Percentiles rank a stretch among this genome's conserved stretches.
Evolutionary conservation across 257 asterid genomes (phyloP).

Genomic region (Parsonsia alboflavescens): DNA sequence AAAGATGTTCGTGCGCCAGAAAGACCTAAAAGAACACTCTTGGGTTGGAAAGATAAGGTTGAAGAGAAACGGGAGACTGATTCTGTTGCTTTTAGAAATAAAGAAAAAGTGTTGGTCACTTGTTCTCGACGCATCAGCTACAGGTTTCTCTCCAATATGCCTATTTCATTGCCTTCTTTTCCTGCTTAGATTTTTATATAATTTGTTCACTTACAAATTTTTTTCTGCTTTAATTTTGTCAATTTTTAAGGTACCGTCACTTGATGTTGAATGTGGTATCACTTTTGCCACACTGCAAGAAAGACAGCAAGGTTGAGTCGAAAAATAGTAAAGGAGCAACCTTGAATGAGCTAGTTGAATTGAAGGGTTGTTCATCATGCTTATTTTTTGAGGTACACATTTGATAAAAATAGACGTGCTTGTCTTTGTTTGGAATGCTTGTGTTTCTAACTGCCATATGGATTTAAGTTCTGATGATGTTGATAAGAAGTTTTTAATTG

Average conservation of each 20-base stretch:
- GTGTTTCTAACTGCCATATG: not conserved
- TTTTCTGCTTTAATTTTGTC: constrained; percentile 8
- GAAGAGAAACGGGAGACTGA: constrained; percentile 19
- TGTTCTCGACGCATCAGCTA: constrained; percentile 84
- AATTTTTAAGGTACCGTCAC: constrained; percentile 74
- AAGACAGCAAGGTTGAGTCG: constrained; percentile 84
- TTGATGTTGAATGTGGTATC: constrained; percentile 89
- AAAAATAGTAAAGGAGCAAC: constrained; percentile 88
- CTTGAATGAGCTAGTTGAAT: constrained; percentile 92
- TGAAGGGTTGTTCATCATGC: constrained; percentile 81
- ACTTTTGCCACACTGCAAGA: constrained; percentile 86
- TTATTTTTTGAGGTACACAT: constrained; percentile 82
- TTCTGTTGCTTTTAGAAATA: constrained; percentile 46
- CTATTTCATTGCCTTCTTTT: not conserved
- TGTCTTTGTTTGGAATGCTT: not conserved
- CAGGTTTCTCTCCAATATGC: constrained; percentile 39
- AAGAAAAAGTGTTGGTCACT: constrained; percentile 83
- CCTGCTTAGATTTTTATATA: not conserved
- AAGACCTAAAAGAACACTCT: constrained; percentile 77
- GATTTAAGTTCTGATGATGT: not conserved
- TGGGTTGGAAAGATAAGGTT: constrained; percentile 64
- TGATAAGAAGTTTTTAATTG: not conserved
- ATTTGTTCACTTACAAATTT: constrained; percentile 4
- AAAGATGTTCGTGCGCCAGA: constrained; percentile 58
- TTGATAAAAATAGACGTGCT: not conserved